phyloP scores from a whole-genome alignment of 1,139 yeast species.

The Hemisphaericaspora subhashii region DNA sequence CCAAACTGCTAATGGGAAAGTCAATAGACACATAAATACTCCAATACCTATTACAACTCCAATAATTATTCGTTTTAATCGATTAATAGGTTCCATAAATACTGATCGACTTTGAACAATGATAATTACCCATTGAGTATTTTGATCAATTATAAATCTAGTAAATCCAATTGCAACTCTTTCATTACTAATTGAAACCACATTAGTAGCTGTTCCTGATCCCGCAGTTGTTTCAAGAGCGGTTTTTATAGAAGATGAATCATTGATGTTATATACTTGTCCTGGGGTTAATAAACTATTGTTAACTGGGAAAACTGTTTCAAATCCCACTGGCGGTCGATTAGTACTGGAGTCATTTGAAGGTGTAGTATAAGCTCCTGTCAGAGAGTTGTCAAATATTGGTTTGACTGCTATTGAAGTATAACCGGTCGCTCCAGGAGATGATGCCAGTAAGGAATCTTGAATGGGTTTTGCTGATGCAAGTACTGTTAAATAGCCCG shows the following conservation, averaged over 20 bases:
- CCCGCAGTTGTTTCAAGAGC: slow-evolving; percentile 48
- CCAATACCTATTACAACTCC: slow-evolving; percentile 84
- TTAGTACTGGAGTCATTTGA: slow-evolving; percentile 3
- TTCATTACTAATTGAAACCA: slow-evolving; percentile 41
- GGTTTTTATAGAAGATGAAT: slow-evolving; percentile 36
- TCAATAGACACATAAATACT: slow-evolving; percentile 66
- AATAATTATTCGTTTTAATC: slow-evolving; percentile 65
- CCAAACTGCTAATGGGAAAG: slow-evolving; percentile 81
- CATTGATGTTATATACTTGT: slow-evolving; percentile 27
- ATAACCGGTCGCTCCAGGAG: slow-evolving; percentile 35
- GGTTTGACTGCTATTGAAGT: slow-evolving; percentile 36
- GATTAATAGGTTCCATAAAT: slow-evolving; percentile 64
- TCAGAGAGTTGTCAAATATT: slow-evolving; percentile 18
- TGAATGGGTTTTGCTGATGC: slow-evolving; percentile 57
- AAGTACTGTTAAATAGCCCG: slow-evolving; percentile 73
- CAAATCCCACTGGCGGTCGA: slow-evolving; percentile 29
- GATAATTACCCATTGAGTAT: slow-evolving; percentile 71
- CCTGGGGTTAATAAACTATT: slow-evolving; percentile 21
- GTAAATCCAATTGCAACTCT: slow-evolving; percentile 73
- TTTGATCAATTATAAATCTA: slow-evolving; percentile 47
- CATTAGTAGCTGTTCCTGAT: slow-evolving; percentile 44
- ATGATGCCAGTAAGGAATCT: slow-evolving; percentile 49
- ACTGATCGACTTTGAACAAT: slow-evolving; percentile 62
- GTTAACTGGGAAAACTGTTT: slow-evolving; percentile 35
- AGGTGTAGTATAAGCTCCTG: slow-evolving; percentile 14